Base-by-base conservation (phyloP, 805 yeast species). In the Wickerhamiella parazyma region DNA sequence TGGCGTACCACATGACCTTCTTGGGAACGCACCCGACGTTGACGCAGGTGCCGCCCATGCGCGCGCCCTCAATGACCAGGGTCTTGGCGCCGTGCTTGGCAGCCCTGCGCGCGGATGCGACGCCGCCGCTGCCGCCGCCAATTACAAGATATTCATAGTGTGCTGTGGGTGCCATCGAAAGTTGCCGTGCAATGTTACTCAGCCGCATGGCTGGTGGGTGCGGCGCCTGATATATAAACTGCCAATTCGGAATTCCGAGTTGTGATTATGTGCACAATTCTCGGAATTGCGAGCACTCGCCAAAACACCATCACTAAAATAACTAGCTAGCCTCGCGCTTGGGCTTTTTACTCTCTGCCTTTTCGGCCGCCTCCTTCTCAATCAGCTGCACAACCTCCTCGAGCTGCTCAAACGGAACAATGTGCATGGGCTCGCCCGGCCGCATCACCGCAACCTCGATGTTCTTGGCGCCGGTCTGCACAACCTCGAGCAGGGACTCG, bases 121-220 rank as follows among this genome's bases (percentile, higher is more conserved):
- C 96, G 53, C 99, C 99, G 38, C 97, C 99, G 29, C 95, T 85
- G 11, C 99, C 99, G 46, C 98, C 99, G 42, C 99, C 99, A 52
- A 91, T 91, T 46, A 91, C 98, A 41, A 91, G 68, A 60, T 83
- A 89, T 57, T 91, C 86, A 70, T 77, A 91, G 60, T 84, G 89
- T 11, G 43, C 38, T 36, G 68, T 54, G 22, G 80, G 76, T 33
- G 83, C 75, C 85, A 79, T 78, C 6, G 42, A 39, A 11, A 39
- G 26, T 39, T 39, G 42, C 20, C 42, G 17, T 17, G 33, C 33
- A 18, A 39, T 17, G 42, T 39, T 39, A 35, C 26, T 29, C 33
- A 39, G 42, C 35, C 42, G 42, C 21, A 28, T 28, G 31, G 10
- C 6, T 14, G 16, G 16, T 12, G 31, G 14, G 16, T 12, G 31